Conservation (phyloP, 2,329 filamentous ascomycete species). For the Epichloe scottii region DNA sequence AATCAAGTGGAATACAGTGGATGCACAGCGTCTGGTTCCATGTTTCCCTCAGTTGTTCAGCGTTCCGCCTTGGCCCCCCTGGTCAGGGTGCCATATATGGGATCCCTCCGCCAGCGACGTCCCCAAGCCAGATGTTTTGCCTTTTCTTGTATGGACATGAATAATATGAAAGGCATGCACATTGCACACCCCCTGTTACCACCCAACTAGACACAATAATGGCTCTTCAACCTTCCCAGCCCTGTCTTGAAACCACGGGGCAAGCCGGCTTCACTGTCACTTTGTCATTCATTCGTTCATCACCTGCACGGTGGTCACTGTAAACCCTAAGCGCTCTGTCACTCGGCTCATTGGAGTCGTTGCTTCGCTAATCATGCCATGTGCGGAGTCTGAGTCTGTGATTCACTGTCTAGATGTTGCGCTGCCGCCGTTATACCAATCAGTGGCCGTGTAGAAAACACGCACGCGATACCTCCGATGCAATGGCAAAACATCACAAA, state of each 20-base stretch:
- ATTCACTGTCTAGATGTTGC: constrained; percentile 7
- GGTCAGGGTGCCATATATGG: background rate
- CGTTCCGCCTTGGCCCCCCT: too few species aligned
- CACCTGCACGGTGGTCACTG: background rate
- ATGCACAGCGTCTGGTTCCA: background rate
- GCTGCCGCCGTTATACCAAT: background rate
- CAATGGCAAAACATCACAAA: background rate
- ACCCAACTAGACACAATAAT: background rate
- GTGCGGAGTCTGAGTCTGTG: background rate
- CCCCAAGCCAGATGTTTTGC: too few species aligned
- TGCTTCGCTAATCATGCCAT: background rate
- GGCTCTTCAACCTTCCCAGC: background rate
- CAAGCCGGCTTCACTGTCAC: background rate
- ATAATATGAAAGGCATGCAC: background rate
- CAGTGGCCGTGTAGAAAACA: background rate
- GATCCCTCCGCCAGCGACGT: background rate
- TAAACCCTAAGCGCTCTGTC: background rate
- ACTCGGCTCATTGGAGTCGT: background rate
- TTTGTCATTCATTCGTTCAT: background rate
- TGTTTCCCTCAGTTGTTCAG: background rate
- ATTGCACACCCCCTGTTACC: background rate
- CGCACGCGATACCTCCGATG: background rate
- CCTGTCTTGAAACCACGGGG: background rate
- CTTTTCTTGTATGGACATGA: background rate
- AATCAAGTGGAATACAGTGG: background rate